phyloP scores from a whole-genome alignment of 2,329 filamentous ascomycete genomes.

The Venturiaceae sp. region DNA sequence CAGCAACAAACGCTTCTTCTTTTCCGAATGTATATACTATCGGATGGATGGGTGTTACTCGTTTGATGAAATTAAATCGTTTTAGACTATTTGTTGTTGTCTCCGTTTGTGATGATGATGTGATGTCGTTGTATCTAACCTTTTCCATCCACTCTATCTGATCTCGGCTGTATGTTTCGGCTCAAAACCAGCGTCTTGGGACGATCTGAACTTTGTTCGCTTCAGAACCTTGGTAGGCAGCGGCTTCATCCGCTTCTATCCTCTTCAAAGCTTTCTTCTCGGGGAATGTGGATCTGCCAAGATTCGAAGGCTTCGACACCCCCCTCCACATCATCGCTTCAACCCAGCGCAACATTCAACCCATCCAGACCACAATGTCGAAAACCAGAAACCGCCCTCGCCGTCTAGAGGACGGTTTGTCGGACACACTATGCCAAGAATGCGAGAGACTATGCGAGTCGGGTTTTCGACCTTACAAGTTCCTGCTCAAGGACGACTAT shows the following conservation, averaged over 20 bases:
- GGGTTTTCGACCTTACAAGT: not conserved
- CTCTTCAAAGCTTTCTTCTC: too few relatives aligned
- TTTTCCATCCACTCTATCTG: not conserved
- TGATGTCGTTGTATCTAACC: not conserved
- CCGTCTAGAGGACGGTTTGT: not conserved
- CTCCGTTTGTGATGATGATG: not conserved
- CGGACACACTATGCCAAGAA: not conserved
- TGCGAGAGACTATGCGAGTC: not conserved
- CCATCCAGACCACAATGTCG: too few relatives aligned
- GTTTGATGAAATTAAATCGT: not conserved
- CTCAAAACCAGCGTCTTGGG: too few relatives aligned
- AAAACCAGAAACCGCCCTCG: not conserved
- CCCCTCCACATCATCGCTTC: too few relatives aligned
- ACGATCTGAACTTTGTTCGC: too few relatives aligned
- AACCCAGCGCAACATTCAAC: too few relatives aligned
- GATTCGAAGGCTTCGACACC: too few relatives aligned
- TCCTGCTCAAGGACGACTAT: not conserved
- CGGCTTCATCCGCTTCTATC: too few relatives aligned
- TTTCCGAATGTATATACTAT: not conserved
- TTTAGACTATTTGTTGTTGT: not conserved
- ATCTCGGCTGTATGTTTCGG: not conserved
- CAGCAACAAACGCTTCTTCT: not conserved
- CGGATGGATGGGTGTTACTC: not conserved
- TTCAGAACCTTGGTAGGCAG: too few relatives aligned
- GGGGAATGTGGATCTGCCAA: too few relatives aligned